Evolutionary conservation across 2,329 filamentous ascomycete species (phyloP).

Genomic region (Apiospora phragmitis): DNA sequence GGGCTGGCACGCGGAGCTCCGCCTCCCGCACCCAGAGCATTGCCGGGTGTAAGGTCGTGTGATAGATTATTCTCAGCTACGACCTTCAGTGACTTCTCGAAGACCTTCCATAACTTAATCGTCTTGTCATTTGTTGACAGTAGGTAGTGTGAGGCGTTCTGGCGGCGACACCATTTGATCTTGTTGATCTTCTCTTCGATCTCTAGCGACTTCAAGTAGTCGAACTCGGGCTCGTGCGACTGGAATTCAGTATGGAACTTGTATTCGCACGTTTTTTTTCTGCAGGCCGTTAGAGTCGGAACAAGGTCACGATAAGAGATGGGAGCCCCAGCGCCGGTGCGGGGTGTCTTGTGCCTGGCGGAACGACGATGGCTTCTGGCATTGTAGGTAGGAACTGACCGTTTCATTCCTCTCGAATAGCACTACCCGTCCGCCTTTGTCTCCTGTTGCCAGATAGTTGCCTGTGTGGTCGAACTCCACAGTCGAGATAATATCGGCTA

Average conservation of each 20-base stretch:
- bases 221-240: conserved; percentile 98
- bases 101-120: conserved; percentile 99
- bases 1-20: conserved; percentile 74
- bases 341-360: not conserved
- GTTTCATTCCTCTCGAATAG: conserved; percentile 94
- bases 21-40: conserved; percentile 67
- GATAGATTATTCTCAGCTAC: conserved; percentile 99
- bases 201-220: conserved; percentile 98
- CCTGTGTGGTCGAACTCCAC: conserved; percentile 90
- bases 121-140: conserved; percentile 99
- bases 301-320: not conserved
- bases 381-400: conserved; percentile 51
- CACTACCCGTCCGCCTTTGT: conserved; percentile 84
- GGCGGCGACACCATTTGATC: conserved; percentile 98
- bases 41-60: conserved; percentile 82
- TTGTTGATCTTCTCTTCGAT: conserved; percentile 99
- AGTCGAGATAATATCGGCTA: conserved; percentile 88
- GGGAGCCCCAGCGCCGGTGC: not conserved
- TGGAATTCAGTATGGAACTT: conserved; percentile 99
- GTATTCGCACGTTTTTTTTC: conserved; percentile 99
- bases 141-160: conserved; percentile 97
- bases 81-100: conserved; percentile 98
- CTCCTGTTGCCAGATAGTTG: conserved; percentile 86
- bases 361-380: not conserved
- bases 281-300: conserved; percentile 37